These are phyloP conservation scores for Pythium folliculosum DNA, from an alignment of 352 stramenopile species.

Conservation along the genomic window DNA sequence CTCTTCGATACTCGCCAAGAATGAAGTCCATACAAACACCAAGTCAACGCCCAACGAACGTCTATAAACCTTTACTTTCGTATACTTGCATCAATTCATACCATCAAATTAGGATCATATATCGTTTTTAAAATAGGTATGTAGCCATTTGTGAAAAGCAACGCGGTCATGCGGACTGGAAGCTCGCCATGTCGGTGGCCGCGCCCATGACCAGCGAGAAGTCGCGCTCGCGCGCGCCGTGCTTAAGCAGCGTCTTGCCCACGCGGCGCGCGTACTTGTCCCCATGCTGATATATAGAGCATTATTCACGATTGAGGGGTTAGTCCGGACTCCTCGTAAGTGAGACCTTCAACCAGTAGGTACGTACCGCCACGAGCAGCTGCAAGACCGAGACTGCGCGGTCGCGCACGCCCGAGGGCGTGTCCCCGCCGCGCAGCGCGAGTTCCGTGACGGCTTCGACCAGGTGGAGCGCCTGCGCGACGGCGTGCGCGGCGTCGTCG, in stretches of 20 bases:
- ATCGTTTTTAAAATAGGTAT: neutral
- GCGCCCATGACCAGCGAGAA: conserved; percentile 30
- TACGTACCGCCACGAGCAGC: conserved; percentile 24
- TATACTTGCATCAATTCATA: conserved; percentile 16
- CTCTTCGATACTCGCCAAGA: conserved; percentile 41
- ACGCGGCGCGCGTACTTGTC: conserved; percentile 35
- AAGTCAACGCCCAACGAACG: neutral
- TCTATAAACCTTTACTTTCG: conserved; percentile 18
- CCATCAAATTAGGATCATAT: neutral
- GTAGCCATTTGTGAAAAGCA: neutral
- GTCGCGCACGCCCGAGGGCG: conserved; percentile 6
- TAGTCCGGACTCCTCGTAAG: neutral
- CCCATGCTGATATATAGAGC: too few relatives aligned
- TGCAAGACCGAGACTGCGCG: conserved; percentile 32
- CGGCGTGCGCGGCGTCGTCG: conserved; percentile 23
- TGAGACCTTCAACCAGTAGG: neutral
- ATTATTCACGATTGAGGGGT: too few relatives aligned
- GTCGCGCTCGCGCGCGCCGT: conserved; percentile 15
- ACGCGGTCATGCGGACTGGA: neutral
- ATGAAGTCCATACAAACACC: conserved; percentile 13
- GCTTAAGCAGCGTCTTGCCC: conserved; percentile 39
- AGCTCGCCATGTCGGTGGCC: conserved; percentile 32
- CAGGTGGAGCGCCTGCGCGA: conserved; percentile 59
- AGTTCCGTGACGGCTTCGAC: conserved; percentile 46
- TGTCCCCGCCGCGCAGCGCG: neutral